A percentile compares a stretch with the other conserved stretches of the same genome.
Conservation (phyloP, 768 basidiomycete species). For the Amanita pseudoporphyria region DNA sequence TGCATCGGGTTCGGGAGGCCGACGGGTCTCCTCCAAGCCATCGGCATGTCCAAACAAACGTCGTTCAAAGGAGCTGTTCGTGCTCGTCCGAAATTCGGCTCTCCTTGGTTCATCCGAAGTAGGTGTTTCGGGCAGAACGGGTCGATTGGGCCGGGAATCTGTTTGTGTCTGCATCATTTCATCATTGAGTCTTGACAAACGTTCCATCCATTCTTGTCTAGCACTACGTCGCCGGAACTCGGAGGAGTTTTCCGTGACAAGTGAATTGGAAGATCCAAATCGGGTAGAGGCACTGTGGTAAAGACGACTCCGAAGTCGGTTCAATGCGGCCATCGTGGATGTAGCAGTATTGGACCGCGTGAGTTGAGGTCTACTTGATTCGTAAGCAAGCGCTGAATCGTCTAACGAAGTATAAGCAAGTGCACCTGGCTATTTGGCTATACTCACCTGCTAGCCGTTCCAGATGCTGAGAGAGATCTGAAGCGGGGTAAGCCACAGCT, state of each 20-base stretch:
- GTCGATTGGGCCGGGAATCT: background rate
- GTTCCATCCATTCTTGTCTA: slow-evolving; percentile 3
- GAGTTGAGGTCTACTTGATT: background rate
- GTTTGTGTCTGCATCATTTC: background rate
- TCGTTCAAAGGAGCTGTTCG: background rate
- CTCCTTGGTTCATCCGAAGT: background rate
- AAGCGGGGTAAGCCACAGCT: background rate
- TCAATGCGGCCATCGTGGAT: background rate
- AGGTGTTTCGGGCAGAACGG: background rate
- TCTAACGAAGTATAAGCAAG: background rate
- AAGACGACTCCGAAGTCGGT: background rate
- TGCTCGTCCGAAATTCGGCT: background rate
- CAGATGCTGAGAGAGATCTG: slow-evolving; percentile 3
- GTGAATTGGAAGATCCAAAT: slow-evolving; percentile 5
- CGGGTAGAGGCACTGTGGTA: slow-evolving; percentile 1
- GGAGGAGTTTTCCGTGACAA: slow-evolving; percentile 5
- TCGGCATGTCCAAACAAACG: background rate
- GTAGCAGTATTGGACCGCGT: slow-evolving; percentile 3
- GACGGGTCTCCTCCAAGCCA: slow-evolving; percentile 2
- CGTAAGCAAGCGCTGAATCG: background rate
- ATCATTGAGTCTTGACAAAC: slow-evolving; percentile 1
- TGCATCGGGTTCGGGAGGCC: background rate
- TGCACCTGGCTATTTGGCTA: background rate
- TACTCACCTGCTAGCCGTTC: slow-evolving; percentile 2
- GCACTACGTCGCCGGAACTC: slow-evolving; percentile 2